These are phyloP conservation scores for Lentinula boryana DNA, from an alignment of 768 basidiomycete genomes.

Conservation along the genomic window DNA sequence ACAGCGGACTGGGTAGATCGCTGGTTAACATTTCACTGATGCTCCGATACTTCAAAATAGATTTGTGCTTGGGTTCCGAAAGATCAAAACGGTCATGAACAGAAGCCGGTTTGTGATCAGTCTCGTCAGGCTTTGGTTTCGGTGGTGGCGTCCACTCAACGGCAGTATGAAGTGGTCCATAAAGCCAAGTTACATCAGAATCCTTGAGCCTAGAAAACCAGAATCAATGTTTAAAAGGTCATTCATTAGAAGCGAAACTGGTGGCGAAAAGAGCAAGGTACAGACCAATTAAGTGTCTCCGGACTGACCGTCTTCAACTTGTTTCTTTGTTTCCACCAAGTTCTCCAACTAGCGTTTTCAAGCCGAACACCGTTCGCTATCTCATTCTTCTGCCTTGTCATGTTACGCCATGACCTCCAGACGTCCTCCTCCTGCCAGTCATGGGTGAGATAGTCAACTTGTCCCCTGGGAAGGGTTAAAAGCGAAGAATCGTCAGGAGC, in stretches of 20 bases:
- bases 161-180: conserved; percentile 95
- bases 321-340: conserved; percentile 99
- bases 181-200: conserved; percentile 98
- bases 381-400: conserved; percentile 98
- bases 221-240: neutral
- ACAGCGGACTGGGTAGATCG: conserved; percentile 48
- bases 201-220: conserved; percentile 84
- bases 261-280: conserved; percentile 11
- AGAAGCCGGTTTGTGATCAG: conserved; percentile 30
- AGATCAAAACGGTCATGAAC: conserved; percentile 51
- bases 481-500: conserved; percentile 74
- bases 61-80: conserved; percentile 48
- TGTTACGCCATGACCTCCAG: conserved; percentile 96
- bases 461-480: conserved; percentile 80
- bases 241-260: conserved; percentile 8
- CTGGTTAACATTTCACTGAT: conserved; percentile 84
- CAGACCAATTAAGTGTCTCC: conserved; percentile 97
- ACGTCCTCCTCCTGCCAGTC: conserved; percentile 98
- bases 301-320: conserved; percentile 92
- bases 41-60: conserved; percentile 94
- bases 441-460: conserved; percentile 98
- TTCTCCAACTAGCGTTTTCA: conserved; percentile 98
- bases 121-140: conserved; percentile 39
- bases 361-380: conserved; percentile 92
- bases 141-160: conserved; percentile 74